Base-by-base conservation (phyloP, 2,329 filamentous ascomycete genomes). In the Keithomyces neogunnii region DNA sequence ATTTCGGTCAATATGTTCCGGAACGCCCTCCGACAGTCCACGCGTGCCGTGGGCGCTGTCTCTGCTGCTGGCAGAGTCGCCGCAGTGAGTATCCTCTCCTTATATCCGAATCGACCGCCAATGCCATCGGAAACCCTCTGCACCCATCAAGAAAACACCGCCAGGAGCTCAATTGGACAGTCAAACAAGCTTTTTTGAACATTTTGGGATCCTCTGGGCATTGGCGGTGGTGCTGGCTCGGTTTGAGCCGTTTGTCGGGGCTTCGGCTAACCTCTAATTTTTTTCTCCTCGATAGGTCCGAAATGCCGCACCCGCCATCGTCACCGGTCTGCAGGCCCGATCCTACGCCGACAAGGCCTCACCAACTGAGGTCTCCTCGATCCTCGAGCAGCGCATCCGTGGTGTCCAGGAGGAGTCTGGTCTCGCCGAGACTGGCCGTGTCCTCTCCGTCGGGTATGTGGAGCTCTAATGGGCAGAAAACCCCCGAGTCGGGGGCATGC, bases 301-400 rank as follows among this genome's bases (percentile, higher is more conserved):
- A 83, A 86, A 86, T 80, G 85, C 84, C 79, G 81, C 83, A 77
- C 88, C 90, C 71, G 85, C 82, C 72, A 80, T 81, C 73, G 76
- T 85, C 79, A 86, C 83, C 78, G 78, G 49, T 44, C 36, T 81
- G 67, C 56, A 56, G 53, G 75, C 84, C 73, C 89, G 93, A 77
- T 82, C 82, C 75, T 97, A 96, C 78, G 92, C 89, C 71, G 78
- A 89, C 64, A 97, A 97, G 84, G 90, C 93, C 67, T 76, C 90
- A 56, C 93, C 93, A 66, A 99, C 92, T 68, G 93, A 99, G 82
- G 92, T 97, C 67, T 97, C 93, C 65, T 96, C 92, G 65, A 97
- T 99, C 75, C 88, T 99, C 71, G 93, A 97, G 82, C 92, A 97
- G 84, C 85, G 91, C 77, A 99, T 99, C 70, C 89, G 93, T 72